These are phyloP conservation scores for Eimeria acervulina DNA, from an alignment of 169 alveolate species.

Conservation along the genomic window DNA sequence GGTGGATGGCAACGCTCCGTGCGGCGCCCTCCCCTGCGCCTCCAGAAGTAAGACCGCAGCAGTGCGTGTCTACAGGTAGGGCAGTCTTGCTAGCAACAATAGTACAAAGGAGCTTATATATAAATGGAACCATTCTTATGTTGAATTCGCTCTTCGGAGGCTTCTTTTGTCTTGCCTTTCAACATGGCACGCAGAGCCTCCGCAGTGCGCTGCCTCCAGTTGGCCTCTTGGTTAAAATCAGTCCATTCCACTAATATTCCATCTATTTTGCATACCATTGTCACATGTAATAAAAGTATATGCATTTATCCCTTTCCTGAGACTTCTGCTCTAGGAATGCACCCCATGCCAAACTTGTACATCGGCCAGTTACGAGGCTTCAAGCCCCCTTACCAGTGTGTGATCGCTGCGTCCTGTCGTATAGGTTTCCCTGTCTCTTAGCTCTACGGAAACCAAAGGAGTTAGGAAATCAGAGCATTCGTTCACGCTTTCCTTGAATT, in stretches of 20 bases:
- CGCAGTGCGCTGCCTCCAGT: conserved; percentile 1
- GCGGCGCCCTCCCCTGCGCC: conserved; percentile 79
- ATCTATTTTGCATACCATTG: neutral
- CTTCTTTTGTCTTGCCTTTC: neutral
- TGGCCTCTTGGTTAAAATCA: neutral
- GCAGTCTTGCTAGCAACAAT: neutral
- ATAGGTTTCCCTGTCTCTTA: neutral
- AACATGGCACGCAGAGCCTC: conserved; percentile 10
- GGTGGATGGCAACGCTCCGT: conserved; percentile 73
- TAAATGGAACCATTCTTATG: neutral
- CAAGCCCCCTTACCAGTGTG: neutral
- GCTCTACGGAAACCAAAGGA: too few species aligned
- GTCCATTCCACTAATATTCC: neutral
- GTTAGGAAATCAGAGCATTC: too few species aligned
- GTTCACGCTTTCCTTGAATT: neutral
- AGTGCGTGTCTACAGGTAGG: conserved; percentile 8
- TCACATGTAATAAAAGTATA: neutral
- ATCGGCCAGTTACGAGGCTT: neutral
- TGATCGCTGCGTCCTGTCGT: neutral
- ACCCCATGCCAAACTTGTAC: neutral
- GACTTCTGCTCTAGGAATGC: neutral
- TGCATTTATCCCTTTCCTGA: neutral
- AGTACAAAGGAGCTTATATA: neutral
- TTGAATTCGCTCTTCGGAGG: neutral
- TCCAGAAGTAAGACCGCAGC: neutral